A percentile compares a stretch with the other conserved stretches of the same genome.
These are phyloP conservation scores for Saccharomycopsis selenospora DNA, from an alignment of 805 yeast genomes.

Conservation along the genomic window DNA sequence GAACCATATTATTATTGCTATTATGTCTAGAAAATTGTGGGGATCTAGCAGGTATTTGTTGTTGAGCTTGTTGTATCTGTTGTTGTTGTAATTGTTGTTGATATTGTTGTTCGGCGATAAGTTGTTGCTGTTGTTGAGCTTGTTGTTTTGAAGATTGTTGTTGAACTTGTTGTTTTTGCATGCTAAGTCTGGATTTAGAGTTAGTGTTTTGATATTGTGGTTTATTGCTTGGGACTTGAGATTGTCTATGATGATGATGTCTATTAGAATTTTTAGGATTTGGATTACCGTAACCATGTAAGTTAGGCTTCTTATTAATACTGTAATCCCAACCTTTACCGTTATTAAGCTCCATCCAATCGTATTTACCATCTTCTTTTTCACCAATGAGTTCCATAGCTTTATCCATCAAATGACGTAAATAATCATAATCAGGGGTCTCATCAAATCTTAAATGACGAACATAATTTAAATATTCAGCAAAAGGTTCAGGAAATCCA, in stretches of 20 bases:
- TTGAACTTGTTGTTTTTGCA: conserved; percentile 20
- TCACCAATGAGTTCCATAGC: conserved; percentile 52
- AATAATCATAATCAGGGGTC: conserved; percentile 80
- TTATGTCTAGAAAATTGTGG: not conserved
- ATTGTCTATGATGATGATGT: conserved; percentile 25
- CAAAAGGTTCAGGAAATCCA: conserved; percentile 89
- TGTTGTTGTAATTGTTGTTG: conserved; percentile 2
- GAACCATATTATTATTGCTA: not conserved
- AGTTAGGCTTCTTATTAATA: conserved; percentile 68
- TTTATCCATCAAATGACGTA: conserved; percentile 52
- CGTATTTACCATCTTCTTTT: conserved; percentile 60
- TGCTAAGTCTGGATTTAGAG: conserved; percentile 15
- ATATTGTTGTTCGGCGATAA: not conserved
- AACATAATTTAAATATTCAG: conserved; percentile 82
- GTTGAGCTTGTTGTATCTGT: not conserved
- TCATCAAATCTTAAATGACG: conserved; percentile 88
- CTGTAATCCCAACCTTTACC: conserved; percentile 79
- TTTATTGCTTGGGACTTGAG: conserved; percentile 26
- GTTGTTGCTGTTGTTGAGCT: conserved; percentile 11
- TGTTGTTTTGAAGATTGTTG: conserved; percentile 9
- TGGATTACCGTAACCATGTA: conserved; percentile 78
- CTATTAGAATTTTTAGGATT: conserved; percentile 33
- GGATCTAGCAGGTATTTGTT: not conserved
- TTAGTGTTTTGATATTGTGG: conserved; percentile 23
- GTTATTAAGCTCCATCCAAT: conserved; percentile 74